Percentiles rank a stretch among this genome's conserved stretches.
These are phyloP conservation scores for Coemansia sp. DNA, from an alignment of 192 early-diverging fungal species.

Conservation along the genomic window DNA sequence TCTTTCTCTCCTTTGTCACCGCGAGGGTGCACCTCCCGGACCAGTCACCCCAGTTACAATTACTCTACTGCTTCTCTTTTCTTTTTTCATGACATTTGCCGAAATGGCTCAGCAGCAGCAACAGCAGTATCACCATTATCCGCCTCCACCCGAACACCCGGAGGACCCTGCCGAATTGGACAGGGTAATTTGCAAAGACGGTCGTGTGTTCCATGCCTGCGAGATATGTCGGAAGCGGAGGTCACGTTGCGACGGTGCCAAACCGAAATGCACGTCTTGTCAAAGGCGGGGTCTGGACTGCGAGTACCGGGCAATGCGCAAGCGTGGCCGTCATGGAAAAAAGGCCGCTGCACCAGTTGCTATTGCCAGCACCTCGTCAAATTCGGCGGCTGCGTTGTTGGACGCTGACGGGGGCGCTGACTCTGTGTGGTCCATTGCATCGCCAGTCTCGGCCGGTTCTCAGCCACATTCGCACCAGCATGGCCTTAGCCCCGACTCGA, in stretches of 20 bases:
- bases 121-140: not conserved
- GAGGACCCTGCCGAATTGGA: constrained; percentile 2
- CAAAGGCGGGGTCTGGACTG: constrained; percentile 35
- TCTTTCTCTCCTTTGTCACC: not conserved
- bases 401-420: not conserved
- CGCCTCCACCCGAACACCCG: not conserved
- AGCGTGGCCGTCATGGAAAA: constrained; percentile 50
- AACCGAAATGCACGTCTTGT: constrained; percentile 45
- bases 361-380: not conserved
- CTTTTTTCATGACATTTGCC: not conserved
- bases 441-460: not conserved
- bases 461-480: constrained; percentile 1
- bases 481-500: not conserved
- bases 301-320: constrained; percentile 52
- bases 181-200: constrained; percentile 48
- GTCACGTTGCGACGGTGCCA: constrained; percentile 39
- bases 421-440: constrained; percentile 22
- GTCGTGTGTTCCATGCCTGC: constrained; percentile 51
- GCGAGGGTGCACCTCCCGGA: not conserved
- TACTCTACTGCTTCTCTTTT: constrained; percentile 3
- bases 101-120: not conserved
- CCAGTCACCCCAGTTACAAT: constrained; percentile 1
- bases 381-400: not conserved
- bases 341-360: not conserved
- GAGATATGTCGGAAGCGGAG: constrained; percentile 45